These are phyloP conservation scores for Canavalia ensiformis DNA, from an alignment of 306 rosid genomes.

Conservation along the genomic window DNA sequence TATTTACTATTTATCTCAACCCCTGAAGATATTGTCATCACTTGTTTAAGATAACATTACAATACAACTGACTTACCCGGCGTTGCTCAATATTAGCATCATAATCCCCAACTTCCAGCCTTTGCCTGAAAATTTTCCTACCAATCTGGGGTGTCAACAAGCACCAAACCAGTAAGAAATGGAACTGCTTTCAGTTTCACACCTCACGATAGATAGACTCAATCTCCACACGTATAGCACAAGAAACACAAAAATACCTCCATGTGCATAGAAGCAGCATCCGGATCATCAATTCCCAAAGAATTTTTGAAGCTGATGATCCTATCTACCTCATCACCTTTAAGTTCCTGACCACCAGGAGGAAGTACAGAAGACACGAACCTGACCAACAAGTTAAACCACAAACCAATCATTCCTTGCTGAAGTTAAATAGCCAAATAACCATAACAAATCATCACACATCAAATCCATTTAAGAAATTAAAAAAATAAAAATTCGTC, in stretches of 20 bases:
- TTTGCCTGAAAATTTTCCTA: slow-evolving; percentile 84
- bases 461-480: neutral
- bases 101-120: slow-evolving; percentile 96
- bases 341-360: slow-evolving; percentile 82
- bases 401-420: slow-evolving; percentile 35
- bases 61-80: slow-evolving; percentile 73
- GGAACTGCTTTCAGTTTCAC: slow-evolving; percentile 38
- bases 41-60: slow-evolving; percentile 7
- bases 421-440: slow-evolving; percentile 23
- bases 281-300: slow-evolving; percentile 94
- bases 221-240: slow-evolving; percentile 7
- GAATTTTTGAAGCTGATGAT: slow-evolving; percentile 80
- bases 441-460: slow-evolving; percentile 31
- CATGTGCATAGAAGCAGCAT: slow-evolving; percentile 97
- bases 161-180: slow-evolving; percentile 46
- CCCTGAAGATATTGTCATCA: slow-evolving; percentile 15
- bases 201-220: slow-evolving; percentile 33
- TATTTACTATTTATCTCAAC: slow-evolving; percentile 43
- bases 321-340: slow-evolving; percentile 82
- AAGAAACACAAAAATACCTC: slow-evolving; percentile 66
- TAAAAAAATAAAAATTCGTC: neutral
- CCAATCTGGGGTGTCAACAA: slow-evolving; percentile 72
- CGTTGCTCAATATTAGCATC: slow-evolving; percentile 88
- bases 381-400: slow-evolving; percentile 50
- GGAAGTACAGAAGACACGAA: slow-evolving; percentile 87